Evolutionary conservation across 2,329 filamentous ascomycete genomes (phyloP), one percentile per base, ranked within the genome.

Genomic region (Fusarium newnesense): DNA sequence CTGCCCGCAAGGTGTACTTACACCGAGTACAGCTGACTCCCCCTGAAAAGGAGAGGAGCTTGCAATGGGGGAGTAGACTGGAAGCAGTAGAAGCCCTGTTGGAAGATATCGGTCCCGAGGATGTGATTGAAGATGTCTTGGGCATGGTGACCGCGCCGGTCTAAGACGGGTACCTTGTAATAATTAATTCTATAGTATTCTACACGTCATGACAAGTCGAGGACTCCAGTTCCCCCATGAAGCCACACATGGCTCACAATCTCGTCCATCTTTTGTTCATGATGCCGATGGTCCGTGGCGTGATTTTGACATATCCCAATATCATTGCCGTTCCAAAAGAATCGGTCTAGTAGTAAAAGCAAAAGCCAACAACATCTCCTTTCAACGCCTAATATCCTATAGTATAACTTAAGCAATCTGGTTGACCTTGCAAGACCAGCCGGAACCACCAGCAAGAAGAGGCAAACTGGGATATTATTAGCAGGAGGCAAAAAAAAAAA

Each of bases 21-120:
- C 96, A 99, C 83, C 91, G 95, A 13, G 90, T 99, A 37, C 82
- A 89, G 19, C 88, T 98, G 62, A 90, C 92, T 0, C 82, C 84
- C 3, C 88, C 94, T 2, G 88, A 90, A 69, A 89, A 91, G 64
- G 96, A 98, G 83, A 88, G 95, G 53, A 98, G 95, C 80, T 88
- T 97, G 85, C 94, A 97, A 80, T 99, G 97, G 91, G 96, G 96
- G 1, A 98, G 96, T 80, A 91, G 93, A 60, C 75, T 92, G 1
- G 86, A 88, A 36, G 93, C 93, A 8, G 89, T 98, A 4, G 86
- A 88, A 72, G 86, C 87, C 21, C 75, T 95, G 54, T 82, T 98
- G 5, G 89, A 92, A 37, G 88, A 84, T 10, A 79, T 92, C 15
- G 87, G 87, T 2, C 85, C 89, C 0, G 90, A 92, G 73, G 88